Base-by-base conservation (phyloP, 1,139 yeast species). In the Lodderomyces orthopsilosis region DNA sequence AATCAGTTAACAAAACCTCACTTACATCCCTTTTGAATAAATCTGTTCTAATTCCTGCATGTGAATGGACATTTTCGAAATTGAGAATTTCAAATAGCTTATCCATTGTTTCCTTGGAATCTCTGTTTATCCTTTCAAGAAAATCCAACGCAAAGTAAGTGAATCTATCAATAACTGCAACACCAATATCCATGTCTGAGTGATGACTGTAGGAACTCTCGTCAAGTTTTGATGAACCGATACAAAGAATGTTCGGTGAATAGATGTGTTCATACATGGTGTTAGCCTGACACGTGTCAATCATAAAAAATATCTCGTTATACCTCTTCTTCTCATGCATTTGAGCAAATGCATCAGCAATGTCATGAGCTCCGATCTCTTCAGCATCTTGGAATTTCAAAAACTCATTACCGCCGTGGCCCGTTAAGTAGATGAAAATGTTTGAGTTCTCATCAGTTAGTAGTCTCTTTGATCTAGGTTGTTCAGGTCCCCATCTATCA, bases 381-480 rank as follows among this genome's bases (percentile, higher is more conserved):
- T 94, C 98, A 3, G 98, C 97, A 60, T 93, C 99, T 65, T 93
- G 99, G 64, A 93, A 93, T 65, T 93, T 93, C 55, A 94, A 76
- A 63, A 93, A 93, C 63, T 93, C 98, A 57, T 91, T 90, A 42
- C 99, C 99, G 13, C 99, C 99, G 64, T 93, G 99, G 13, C 99
- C 99, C 1, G 98, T 94, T 82, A 93, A 77, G 63, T 94, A 93
- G 33, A 93, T 86, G 63, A 93, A 88, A 41, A 93, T 89, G 61
- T 93, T 93, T 17, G 96, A 88, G 59, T 90, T 83, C 59, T 91
- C 97, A 65, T 93, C 98, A 0, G 98, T 90, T 50, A 91, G 69
- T 37, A 93, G 70, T 51, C 98, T 75, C 65, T 93, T 93, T 17
- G 95, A 86, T 48, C 96, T 75, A 2, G 98, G 98, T 53, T 93